Evolutionary conservation across 257 asterid species (phyloP).

Genomic region (Nicotiana knightiana): DNA sequence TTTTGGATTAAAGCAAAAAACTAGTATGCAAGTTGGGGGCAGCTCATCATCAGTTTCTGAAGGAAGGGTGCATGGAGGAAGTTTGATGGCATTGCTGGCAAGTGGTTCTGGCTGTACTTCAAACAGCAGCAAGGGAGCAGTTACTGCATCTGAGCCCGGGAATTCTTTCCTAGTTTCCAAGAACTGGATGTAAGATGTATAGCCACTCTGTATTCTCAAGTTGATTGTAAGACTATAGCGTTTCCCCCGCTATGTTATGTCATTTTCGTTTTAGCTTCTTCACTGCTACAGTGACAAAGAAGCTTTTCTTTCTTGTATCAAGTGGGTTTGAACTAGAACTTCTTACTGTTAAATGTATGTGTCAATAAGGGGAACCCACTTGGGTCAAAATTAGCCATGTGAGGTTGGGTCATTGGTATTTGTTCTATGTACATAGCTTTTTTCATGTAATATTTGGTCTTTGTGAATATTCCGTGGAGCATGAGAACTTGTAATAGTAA

Average conservation of each 20-base stretch:
- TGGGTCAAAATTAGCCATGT: slow-evolving; percentile 19
- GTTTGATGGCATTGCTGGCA: slow-evolving; percentile 56
- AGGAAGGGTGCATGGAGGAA: slow-evolving; percentile 97
- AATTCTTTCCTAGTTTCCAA: slow-evolving; percentile 35
- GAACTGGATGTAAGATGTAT: slow-evolving; percentile 46
- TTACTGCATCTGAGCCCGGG: slow-evolving; percentile 34
- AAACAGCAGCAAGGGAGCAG: slow-evolving; percentile 22
- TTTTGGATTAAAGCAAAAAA: slow-evolving; percentile 21
- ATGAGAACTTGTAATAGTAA: not conserved
- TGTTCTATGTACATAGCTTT: slow-evolving; percentile 32
- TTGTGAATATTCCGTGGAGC: not conserved
- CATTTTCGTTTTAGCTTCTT: not conserved
- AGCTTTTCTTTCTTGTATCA: not conserved
- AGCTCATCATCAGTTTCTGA: slow-evolving; percentile 48
- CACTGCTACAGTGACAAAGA: not conserved
- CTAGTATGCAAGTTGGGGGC: slow-evolving; percentile 25
- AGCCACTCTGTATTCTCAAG: not conserved
- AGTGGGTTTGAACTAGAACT: slow-evolving; percentile 16
- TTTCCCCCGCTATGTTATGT: not conserved
- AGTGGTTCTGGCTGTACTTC: slow-evolving; percentile 30
- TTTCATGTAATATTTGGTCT: slow-evolving; percentile 5
- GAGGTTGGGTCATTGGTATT: slow-evolving; percentile 22
- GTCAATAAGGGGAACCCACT: slow-evolving; percentile 34
- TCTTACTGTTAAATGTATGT: slow-evolving; percentile 11
- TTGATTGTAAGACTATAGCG: not conserved